Base-by-base conservation (phyloP, 192 early-diverging fungal species). In the Gaertneriomyces semiglobifer region DNA sequence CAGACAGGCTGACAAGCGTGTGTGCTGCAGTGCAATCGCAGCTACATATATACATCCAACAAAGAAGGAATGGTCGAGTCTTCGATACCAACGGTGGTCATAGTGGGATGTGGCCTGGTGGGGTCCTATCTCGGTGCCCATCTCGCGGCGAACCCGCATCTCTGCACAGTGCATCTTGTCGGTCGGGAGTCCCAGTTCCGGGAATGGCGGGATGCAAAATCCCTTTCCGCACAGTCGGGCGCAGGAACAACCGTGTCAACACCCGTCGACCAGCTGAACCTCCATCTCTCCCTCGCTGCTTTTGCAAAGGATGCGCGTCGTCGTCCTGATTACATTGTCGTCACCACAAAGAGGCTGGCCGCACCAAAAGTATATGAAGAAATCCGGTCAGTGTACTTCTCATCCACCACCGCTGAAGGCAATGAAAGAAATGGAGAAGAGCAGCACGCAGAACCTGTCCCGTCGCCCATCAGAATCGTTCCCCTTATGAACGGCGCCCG, bases 101-200 rank as follows among this genome's bases (percentile, higher is more conserved):
- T 77, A 12, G n/a, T 70, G 40, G 78, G 78, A 4, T 62, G 69
- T 19, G 78, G 78, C 16, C 63, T 77, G 19, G 54, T 80, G 41
- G 78, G 78, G 18, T 62, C 58, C 18, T 80, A 74, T 66, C 56
- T 77, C 6, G 74, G 71, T 40, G 62, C 62, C 11, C 62, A 63
- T 58, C 69, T 80, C 25, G 60, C 67, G 40, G 18, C 44, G 59
- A 9, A 51, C 18, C 67, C 67, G 1, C 61, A 64, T 42, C 57
- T 60, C 14, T 61, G 50, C 68, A 48, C 52, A 7, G 55, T 46
- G 43, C 50, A 68, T 56, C 51, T 68, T 45, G 52, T 73, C 40
- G 67, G 61, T 18, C 53, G 48, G 19, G 45, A 43, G 38, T 7
- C 47, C 69, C 43, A 61, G 61, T 38, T 20, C 18, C 40, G 48